These are phyloP conservation scores for Cyberlindnera saturnus DNA, from an alignment of 805 yeast species.

Conservation along the genomic window DNA sequence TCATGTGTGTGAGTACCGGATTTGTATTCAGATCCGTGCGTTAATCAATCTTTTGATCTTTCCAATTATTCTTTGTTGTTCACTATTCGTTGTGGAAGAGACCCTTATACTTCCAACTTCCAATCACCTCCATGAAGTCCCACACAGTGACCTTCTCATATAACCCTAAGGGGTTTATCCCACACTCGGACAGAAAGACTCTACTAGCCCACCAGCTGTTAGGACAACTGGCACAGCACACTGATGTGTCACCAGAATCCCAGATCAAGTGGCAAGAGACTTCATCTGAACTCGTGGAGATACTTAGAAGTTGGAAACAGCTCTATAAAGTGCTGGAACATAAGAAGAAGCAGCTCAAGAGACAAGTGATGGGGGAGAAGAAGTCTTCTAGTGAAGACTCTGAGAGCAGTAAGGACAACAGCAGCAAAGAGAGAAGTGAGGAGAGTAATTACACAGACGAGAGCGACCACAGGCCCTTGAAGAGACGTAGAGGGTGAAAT, in stretches of 20 bases:
- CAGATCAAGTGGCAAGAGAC: conserved; percentile 16
- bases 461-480: not conserved
- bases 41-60: too few relatives aligned
- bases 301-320: conserved; percentile 19
- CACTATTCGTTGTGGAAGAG: too few relatives aligned
- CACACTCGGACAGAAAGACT: conserved; percentile 5
- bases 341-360: conserved; percentile 20
- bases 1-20: too few relatives aligned
- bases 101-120: too few relatives aligned
- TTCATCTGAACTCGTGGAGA: conserved; percentile 9
- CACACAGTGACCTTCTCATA: conserved; percentile 12
- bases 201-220: not conserved
- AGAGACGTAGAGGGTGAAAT: too few relatives aligned
- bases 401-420: conserved; percentile 1
- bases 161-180: conserved; percentile 2
- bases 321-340: conserved; percentile 24
- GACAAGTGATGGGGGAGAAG: not conserved
- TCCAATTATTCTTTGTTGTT: too few relatives aligned
- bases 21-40: too few relatives aligned
- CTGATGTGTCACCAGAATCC: conserved; percentile 3
- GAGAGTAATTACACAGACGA: not conserved
- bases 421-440: not conserved
- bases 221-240: not conserved
- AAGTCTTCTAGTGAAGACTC: not conserved
- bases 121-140: not conserved